Base-by-base conservation (phyloP, 2,329 filamentous ascomycete species). In the Aspergillus alliaceus region DNA sequence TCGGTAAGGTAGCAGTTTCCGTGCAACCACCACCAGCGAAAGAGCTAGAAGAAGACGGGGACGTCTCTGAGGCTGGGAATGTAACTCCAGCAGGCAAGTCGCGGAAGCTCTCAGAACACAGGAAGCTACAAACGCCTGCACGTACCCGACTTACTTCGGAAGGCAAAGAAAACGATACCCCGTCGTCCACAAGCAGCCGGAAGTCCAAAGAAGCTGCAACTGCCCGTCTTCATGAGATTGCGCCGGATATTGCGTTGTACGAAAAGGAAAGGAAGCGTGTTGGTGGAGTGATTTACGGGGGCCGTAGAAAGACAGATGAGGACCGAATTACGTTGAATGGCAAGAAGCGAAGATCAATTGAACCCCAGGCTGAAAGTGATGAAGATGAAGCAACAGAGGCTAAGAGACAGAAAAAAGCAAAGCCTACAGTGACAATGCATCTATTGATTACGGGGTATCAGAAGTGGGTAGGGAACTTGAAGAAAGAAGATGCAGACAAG, bases 181-280 rank as follows among this genome's bases (percentile, higher is more conserved):
- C 93, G 0, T 87, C 86, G 0, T 82, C 88, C 2, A 90, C 87
- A 1, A 87, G 88, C 25, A 90, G 90, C 63, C 88, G 95, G 54
- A 95, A 91, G 66, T 93, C 95, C 14, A 99, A 98, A 72, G 87
- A 89, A 39, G 89, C 90, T 68, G 95, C 95, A 12, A 78, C 89
- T n/a, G 85, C 87, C 32, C 87, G 85, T 62, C 77, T 98, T 7
- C 90, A 95, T 53, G 84, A 85, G 34, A 80, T 93, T 56, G 92
- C 90, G 1, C 84, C 88, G 0, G 95, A 99, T 69, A 92, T 98
- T 68, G 89, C 88, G 2, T 79, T 96, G 31, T 99, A 95, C 68
- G 90, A 98, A 69, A 96, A 95, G 71, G 95, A 99, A 76, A 91
- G 85, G 79, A 97, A 96, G 77, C 86, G 95, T 20, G 84, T 83